Evolutionary conservation across 176 grass and related monocot genomes (phyloP).

Genomic region (Aechmea fasciata): DNA sequence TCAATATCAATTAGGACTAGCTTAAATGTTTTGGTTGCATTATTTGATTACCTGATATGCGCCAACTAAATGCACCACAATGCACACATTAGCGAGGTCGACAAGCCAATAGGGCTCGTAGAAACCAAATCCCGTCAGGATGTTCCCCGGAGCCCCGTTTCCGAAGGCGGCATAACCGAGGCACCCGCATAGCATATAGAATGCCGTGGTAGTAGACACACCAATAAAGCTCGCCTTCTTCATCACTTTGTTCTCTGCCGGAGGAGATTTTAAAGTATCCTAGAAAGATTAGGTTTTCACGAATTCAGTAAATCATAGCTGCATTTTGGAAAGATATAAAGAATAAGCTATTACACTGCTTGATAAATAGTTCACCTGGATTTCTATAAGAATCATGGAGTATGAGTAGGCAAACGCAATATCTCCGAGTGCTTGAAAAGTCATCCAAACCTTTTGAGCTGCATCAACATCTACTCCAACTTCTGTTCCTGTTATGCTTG

Average conservation of each 20-base stretch:
- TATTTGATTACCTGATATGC: conserved; percentile 14
- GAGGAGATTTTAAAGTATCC: conserved; percentile 73
- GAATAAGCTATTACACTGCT: neutral
- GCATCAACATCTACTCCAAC: conserved; percentile 60
- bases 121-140: conserved; percentile 82
- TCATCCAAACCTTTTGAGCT: conserved; percentile 68
- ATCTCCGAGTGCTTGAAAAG: conserved; percentile 71
- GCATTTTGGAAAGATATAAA: neutral
- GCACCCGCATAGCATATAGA: conserved; percentile 79
- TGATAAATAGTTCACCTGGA: conserved; percentile 39
- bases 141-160: conserved; percentile 67
- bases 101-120: conserved; percentile 85
- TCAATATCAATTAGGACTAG: neutral
- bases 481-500: conserved; percentile 49
- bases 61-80: conserved; percentile 69
- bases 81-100: conserved; percentile 68
- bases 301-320: neutral
- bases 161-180: conserved; percentile 80
- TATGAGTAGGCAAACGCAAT: conserved; percentile 89
- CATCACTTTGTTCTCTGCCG: conserved; percentile 80
- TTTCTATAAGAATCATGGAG: conserved; percentile 91
- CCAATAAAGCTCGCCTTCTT: conserved; percentile 67
- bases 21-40: neutral
- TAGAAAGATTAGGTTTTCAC: neutral
- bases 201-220: conserved; percentile 63